Percentiles rank a stretch among this genome's conserved stretches.
Evolutionary conservation across 176 grass and related monocot species (phyloP).

Genomic region (Carex myosuroides): DNA sequence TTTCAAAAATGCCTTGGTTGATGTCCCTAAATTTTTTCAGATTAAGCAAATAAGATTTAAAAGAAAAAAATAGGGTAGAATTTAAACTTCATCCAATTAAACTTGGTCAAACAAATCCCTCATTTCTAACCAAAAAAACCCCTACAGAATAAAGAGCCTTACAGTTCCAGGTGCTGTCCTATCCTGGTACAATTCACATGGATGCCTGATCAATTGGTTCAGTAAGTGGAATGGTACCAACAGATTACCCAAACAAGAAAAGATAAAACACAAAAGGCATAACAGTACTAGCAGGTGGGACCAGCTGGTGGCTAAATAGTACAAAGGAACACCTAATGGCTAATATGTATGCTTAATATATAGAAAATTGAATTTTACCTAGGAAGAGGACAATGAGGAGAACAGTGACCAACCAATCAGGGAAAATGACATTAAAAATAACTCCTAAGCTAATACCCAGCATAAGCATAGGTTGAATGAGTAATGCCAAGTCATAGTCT

Average conservation of each 20-base stretch:
- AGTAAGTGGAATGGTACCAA: neutral
- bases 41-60: neutral
- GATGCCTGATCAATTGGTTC: neutral
- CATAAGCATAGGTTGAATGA: slow-evolving; percentile 96
- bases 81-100: neutral
- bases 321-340: neutral
- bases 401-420: slow-evolving; percentile 89
- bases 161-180: neutral
- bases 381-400: slow-evolving; percentile 79
- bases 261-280: neutral
- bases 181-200: neutral
- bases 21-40: slow-evolving; percentile 46
- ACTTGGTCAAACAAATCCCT: neutral
- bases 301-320: neutral
- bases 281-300: neutral
- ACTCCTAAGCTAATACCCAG: slow-evolving; percentile 94
- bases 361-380: slow-evolving; percentile 25
- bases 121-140: neutral
- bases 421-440: slow-evolving; percentile 75
- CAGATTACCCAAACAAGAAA: neutral
- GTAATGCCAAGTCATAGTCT: slow-evolving; percentile 75
- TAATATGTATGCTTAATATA: no score
- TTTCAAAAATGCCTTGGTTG: slow-evolving; percentile 81
- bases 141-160: neutral
- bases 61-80: neutral